Evolutionary conservation across 495 filamentous ascomycete species (phyloP).

Genomic region (Durotheca rogersii): DNA sequence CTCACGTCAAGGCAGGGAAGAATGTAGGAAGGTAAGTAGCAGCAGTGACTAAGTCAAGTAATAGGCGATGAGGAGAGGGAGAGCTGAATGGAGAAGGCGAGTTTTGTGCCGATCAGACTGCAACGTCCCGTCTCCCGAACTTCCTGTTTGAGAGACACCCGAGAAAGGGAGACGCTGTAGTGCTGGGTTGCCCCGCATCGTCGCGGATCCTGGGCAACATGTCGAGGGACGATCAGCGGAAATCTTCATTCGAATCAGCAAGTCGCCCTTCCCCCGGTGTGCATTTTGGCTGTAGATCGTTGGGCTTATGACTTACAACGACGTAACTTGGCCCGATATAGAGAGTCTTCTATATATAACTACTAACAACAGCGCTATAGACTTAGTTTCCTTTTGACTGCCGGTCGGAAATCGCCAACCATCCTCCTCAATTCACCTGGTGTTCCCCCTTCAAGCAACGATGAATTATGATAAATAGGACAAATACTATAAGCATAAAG

Average conservation of each 20-base stretch:
- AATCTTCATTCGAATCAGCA: slow-evolving; percentile 17
- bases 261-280: background rate
- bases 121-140: slow-evolving; percentile 18
- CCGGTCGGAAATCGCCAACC: too few relatives aligned
- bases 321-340: too few relatives aligned
- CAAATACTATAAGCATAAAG: too few relatives aligned
- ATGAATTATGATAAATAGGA: too few relatives aligned
- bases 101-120: slow-evolving; percentile 17
- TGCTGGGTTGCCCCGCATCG: slow-evolving; percentile 19
- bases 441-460: too few relatives aligned
- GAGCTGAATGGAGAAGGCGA: background rate
- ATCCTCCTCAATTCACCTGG: too few relatives aligned
- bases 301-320: too few relatives aligned
- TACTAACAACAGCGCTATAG: too few relatives aligned
- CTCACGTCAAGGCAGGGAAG: too few relatives aligned
- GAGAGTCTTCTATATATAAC: too few relatives aligned
- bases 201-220: background rate
- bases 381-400: too few relatives aligned
- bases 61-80: background rate
- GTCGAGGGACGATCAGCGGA: slow-evolving; percentile 1
- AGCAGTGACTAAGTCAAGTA: background rate
- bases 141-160: slow-evolving; percentile 23
- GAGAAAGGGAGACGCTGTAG: slow-evolving; percentile 8
- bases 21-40: background rate
- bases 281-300: too few relatives aligned